Evolutionary conservation across 441 rosid species (phyloP), one percentile per base, ranked within the genome.

Genomic region (Populus hybrid): DNA sequence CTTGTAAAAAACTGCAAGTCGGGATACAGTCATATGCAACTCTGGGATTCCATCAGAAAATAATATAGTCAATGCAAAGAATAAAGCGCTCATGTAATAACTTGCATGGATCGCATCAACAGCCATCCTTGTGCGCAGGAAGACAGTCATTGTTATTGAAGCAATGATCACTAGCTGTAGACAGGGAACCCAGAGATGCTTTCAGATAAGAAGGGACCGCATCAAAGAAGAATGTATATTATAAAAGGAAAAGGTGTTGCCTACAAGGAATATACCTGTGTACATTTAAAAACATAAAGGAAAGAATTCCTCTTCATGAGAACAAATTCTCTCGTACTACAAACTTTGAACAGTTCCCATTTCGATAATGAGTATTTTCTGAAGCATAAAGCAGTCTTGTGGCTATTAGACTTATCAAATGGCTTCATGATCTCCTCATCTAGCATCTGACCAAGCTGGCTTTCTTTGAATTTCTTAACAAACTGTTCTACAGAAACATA

Each of bases 261-360:
- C 36, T 33, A 33, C 36, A 6, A 33, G 36, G 36, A 33, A 36
- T 6, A n/a, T 36, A 87, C 92, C 87, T 88, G 93, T 21, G 68
- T 61, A 24, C 83, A 75, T 78, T 88, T 90, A 81, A 87, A 84
- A 29, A 87, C 83, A 56, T 88, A 87, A 6, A 82, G 26, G 67
- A 88, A 85, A 9, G 83, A 81, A 72, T 90, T 90, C 68, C 93
- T 82, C 80, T 81, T 88, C 90, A 89, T 88, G 14, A 89, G 72
- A 70, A 89, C 90, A 69, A 79, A 79, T 78, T 90, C 93, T 79
- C 93, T 84, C 18, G 21, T 65, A 3, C 63, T 29, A 67, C 91
- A 89, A 42, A 89, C 88, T 80, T 82, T 87, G 16, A 89, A 70
- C 71, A 89, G 74, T 65, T 86, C 84, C 91, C 90, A 84, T 74